These are phyloP conservation scores for Aspergillus taichungensis DNA, from an alignment of 495 filamentous ascomycete species.

Conservation along the genomic window DNA sequence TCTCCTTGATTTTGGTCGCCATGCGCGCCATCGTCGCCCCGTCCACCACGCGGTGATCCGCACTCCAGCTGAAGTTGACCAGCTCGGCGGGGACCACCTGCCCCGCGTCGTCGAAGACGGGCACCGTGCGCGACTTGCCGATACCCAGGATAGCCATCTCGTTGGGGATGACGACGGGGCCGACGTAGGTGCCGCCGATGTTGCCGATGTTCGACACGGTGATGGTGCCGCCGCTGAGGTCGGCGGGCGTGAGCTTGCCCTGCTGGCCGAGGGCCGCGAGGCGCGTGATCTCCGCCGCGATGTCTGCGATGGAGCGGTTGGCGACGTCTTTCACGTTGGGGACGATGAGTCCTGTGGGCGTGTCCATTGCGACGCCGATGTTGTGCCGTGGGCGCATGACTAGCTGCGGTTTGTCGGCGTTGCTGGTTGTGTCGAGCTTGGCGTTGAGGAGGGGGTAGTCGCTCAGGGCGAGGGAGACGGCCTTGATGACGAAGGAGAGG, in stretches of 20 bases:
- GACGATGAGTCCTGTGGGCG: slow-evolving; percentile 79
- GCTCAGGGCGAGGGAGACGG: slow-evolving; percentile 73
- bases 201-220: slow-evolving; percentile 97
- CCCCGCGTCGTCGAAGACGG: slow-evolving; percentile 69
- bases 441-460: slow-evolving; percentile 83
- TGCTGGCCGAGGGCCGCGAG: slow-evolving; percentile 61
- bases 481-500: slow-evolving; percentile 93
- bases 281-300: slow-evolving; percentile 67
- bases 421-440: slow-evolving; percentile 52
- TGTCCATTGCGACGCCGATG: slow-evolving; percentile 94
- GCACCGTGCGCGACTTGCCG: slow-evolving; percentile 61
- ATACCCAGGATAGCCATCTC: slow-evolving; percentile 92
- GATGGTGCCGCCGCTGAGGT: slow-evolving; percentile 82
- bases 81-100: slow-evolving; percentile 87
- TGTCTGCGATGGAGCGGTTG: slow-evolving; percentile 58
- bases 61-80: slow-evolving; percentile 91
- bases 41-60: slow-evolving; percentile 91
- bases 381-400: slow-evolving; percentile 79
- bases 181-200: slow-evolving; percentile 86
- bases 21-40: slow-evolving; percentile 89
- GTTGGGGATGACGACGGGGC: slow-evolving; percentile 77
- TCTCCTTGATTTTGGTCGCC: slow-evolving; percentile 64
- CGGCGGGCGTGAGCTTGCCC: slow-evolving; percentile 65
- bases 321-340: slow-evolving; percentile 89
- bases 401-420: slow-evolving; percentile 54